Conservation (phyloP, 2,329 filamentous ascomycete genomes). For the Pleoardoris graminearum region DNA sequence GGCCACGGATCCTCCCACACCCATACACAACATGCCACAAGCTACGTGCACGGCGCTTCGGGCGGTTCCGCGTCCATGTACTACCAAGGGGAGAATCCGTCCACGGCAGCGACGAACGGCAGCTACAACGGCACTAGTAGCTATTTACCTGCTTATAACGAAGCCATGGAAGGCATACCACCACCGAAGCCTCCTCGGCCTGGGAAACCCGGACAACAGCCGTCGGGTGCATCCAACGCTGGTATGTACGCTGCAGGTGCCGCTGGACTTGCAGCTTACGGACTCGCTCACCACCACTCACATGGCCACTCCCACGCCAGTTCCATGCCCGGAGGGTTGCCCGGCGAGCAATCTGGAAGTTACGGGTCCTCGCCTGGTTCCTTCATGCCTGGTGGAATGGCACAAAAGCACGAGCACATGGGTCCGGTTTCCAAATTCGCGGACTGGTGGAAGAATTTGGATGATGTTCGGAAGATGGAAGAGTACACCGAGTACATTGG, state of each 20-base stretch:
- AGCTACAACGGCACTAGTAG: constrained; percentile 32
- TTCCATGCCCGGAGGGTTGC: constrained; percentile 36
- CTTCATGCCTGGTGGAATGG: constrained; percentile 45
- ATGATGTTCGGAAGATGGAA: constrained; percentile 67
- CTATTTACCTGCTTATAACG: constrained; percentile 40
- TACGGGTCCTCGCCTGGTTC: constrained; percentile 21
- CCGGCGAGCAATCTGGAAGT: constrained; percentile 27
- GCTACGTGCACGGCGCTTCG: constrained; percentile 26
- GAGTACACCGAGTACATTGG: constrained; percentile 70
- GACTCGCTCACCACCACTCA: constrained; percentile 46
- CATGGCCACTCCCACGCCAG: constrained; percentile 24
- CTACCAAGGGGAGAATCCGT: constrained; percentile 32
- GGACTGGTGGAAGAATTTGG: constrained; percentile 65
- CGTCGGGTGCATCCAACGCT: constrained; percentile 48
- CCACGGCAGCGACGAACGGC: constrained; percentile 34
- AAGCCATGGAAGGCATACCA: constrained; percentile 27
- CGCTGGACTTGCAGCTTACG: constrained; percentile 54
- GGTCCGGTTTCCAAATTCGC: constrained; percentile 61
- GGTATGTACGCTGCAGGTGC: constrained; percentile 53
- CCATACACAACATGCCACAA: constrained; percentile 32
- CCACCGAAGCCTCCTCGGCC: constrained; percentile 42
- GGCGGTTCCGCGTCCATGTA: constrained; percentile 30
- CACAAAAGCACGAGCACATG: constrained; percentile 56
- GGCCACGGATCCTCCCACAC: constrained; percentile 40
- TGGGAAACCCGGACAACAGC: constrained; percentile 44